Evolutionary conservation across 371 early-diverging fungal genomes (phyloP).

Genomic region (Paraphysoderma sedebokerense): DNA sequence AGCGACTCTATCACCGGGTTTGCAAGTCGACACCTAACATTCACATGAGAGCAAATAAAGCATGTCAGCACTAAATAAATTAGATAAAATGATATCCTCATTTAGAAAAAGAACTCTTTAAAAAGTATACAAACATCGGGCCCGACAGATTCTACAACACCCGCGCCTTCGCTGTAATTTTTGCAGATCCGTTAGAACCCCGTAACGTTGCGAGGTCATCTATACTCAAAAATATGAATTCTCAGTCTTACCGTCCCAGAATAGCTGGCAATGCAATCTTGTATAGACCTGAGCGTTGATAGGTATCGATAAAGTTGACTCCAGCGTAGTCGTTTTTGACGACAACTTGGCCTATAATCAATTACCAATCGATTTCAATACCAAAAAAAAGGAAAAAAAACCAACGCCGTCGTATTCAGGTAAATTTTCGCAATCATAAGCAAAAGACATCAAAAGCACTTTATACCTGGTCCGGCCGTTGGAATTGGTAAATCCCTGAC

Average conservation of each 20-base stretch:
- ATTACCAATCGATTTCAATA: neutral
- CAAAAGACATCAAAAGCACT: no score
- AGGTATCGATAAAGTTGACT: slow-evolving; percentile 87
- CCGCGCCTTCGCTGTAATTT: slow-evolving; percentile 48
- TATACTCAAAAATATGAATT: neutral
- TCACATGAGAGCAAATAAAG: no score
- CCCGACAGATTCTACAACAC: slow-evolving; percentile 60
- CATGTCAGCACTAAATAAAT: no score
- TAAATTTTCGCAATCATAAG: neutral
- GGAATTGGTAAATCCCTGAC: no score
- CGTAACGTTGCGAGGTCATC: no score
- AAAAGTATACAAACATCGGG: slow-evolving; percentile 15
- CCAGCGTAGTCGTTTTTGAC: slow-evolving; percentile 66
- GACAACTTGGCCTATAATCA: slow-evolving; percentile 38
- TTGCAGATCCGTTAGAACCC: neutral
- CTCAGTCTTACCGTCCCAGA: slow-evolving; percentile 35
- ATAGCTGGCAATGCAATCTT: slow-evolving; percentile 43
- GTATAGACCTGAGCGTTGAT: slow-evolving; percentile 77
- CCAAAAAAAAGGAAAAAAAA: neutral
- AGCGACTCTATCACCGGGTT: slow-evolving; percentile 68
- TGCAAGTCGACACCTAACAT: slow-evolving; percentile 29
- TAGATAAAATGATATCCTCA: no score
- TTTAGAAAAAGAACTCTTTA: neutral
- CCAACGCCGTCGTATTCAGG: neutral
- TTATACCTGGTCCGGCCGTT: no score